These are phyloP conservation scores for Quercus cerris DNA, from an alignment of 306 rosid species.

Conservation along the genomic window DNA sequence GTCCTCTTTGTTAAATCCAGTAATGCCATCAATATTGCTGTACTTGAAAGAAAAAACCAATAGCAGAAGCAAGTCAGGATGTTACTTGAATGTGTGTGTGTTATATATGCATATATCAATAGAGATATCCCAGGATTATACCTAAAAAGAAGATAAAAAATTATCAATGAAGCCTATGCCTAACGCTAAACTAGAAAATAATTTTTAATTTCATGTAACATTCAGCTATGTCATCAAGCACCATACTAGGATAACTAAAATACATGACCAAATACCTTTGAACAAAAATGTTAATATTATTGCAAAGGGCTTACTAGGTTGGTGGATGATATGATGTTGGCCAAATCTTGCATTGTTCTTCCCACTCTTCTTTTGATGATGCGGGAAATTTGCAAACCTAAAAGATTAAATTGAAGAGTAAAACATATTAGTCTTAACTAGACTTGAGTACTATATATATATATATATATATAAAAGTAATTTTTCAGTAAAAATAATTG, in stretches of 20 bases:
- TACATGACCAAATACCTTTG: neutral
- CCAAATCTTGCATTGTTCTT: conserved; percentile 95
- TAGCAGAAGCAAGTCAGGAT: conserved; percentile 14
- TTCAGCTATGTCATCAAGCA: neutral
- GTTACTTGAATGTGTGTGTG: neutral
- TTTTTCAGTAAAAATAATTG: neutral
- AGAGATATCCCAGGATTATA: neutral
- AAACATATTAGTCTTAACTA: neutral
- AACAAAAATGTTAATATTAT: neutral
- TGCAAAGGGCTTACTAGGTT: conserved; percentile 56
- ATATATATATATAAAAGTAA: neutral
- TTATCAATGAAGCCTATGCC: neutral
- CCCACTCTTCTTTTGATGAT: conserved; percentile 92
- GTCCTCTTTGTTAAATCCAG: conserved; percentile 73
- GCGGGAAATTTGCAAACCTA: conserved; percentile 85
- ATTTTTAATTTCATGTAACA: neutral
- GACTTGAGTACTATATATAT: neutral
- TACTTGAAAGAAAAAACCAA: conserved; percentile 25
- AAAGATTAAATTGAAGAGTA: conserved; percentile 13
- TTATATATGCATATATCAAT: neutral
- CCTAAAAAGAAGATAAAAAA: neutral
- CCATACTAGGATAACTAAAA: neutral
- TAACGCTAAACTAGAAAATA: neutral
- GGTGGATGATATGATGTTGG: conserved; percentile 97
- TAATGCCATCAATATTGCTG: conserved; percentile 84